Evolutionary conservation across 371 early-diverging fungal species (phyloP), one percentile per base, ranked within the genome.

Genomic region (Haplosporangium sp.): DNA sequence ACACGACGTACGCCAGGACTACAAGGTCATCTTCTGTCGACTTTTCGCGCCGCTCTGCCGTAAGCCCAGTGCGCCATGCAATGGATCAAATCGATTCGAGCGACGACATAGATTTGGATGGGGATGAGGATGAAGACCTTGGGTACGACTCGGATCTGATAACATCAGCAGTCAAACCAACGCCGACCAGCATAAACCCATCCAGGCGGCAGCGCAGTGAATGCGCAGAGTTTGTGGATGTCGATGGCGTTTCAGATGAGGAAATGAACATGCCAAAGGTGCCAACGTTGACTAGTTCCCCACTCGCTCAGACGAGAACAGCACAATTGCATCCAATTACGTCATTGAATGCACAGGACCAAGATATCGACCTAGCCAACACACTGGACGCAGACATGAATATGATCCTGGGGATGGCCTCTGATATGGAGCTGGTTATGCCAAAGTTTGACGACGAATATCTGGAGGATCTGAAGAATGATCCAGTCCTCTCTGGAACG

Each of bases 361-460:
- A 20, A 9, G 73, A 66, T 21, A 41, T 61, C 18, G 72, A 71
- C 4, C 9, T 59, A 21, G 62, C 46, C 23, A 50, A 43, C 37
- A 41, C 58, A 2, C 48, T 67, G 2, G 77, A 71, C 14, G 60
- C 64, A 5, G 77, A 77, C 41, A 67, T 77, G 72, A 59, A 54
- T 36, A 53, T 61, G 52, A 70, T 77, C 47, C 64, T 77, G 13
- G 77, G 77, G 2, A 77, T 71, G 72, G 61, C 77, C 4, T 77
- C 77, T 5, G 77, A 77, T 40, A 71, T 67, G 67, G 77, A 77
- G 16, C 55, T 77, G n/a, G 64, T 71, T 21, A 77, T 77, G 64
- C 77, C 77, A 21, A 42, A 62, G 40, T 77, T 77, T 48, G 77
- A 77, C 51, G 72, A 77, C 43, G 68, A 52, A 6, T 70, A 77